Evolutionary conservation across 2,329 filamentous ascomycete species (phyloP).

Genomic region (Cytospora piceae): DNA sequence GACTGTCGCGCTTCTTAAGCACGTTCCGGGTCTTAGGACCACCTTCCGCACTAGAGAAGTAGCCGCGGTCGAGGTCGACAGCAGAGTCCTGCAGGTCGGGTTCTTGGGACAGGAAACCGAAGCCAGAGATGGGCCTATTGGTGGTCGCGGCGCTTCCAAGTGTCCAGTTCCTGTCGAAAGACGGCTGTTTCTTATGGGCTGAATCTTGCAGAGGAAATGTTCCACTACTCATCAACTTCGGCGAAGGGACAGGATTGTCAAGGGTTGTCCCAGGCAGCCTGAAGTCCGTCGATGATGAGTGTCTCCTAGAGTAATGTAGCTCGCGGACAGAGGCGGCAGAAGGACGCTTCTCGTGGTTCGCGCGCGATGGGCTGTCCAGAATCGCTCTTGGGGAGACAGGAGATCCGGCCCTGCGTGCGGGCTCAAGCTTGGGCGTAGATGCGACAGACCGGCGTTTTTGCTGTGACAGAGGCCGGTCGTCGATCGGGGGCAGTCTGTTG

Average conservation of each 20-base stretch:
- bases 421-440: constrained; percentile 54
- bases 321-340: constrained; percentile 83
- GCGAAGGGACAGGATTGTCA: constrained; percentile 39
- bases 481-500: constrained; percentile 47
- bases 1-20: constrained; percentile 75
- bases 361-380: constrained; percentile 53
- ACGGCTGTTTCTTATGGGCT: constrained; percentile 66
- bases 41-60: constrained; percentile 87
- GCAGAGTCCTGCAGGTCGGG: constrained; percentile 51
- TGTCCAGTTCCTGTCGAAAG: constrained; percentile 73
- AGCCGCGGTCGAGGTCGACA: constrained; percentile 79
- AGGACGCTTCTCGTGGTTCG: constrained; percentile 61
- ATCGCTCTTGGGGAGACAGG: constrained; percentile 42
- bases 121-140: constrained; percentile 28
- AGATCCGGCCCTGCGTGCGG: constrained; percentile 44
- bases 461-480: constrained; percentile 51
- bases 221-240: constrained; percentile 49
- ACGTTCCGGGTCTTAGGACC: constrained; percentile 78
- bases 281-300: constrained; percentile 79
- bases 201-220: constrained; percentile 47
- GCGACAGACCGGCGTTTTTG: constrained; percentile 54
- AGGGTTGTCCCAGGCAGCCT: constrained; percentile 47
- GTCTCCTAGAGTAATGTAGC: constrained; percentile 80
- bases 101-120: constrained; percentile 56
- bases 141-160: constrained; percentile 55